Conservation (phyloP, 2,329 filamentous ascomycete species). For the Delphinella strobiligena region DNA sequence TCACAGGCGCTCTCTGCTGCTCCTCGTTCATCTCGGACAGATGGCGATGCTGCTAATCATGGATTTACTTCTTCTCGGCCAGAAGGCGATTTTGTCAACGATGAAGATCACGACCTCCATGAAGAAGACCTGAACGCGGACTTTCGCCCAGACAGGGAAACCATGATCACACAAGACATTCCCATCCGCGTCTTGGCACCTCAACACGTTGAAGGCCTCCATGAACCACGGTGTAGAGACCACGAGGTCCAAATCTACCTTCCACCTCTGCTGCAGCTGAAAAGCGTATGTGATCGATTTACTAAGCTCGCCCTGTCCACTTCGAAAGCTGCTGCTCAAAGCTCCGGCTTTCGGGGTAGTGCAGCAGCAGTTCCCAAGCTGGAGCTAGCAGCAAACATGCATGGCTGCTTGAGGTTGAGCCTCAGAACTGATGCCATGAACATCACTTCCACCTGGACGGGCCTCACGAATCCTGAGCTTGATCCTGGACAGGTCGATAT, state of each 20-base stretch:
- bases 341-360: constrained; percentile 21
- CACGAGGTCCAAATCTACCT: constrained; percentile 90
- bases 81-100: constrained; percentile 2
- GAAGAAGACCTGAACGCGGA: constrained; percentile 15
- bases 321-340: constrained; percentile 18
- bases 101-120: constrained; percentile 11
- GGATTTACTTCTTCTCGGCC: background rate
- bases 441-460: constrained; percentile 77
- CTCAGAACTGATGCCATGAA: constrained; percentile 74
- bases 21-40: background rate
- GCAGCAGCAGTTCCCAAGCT: constrained; percentile 46
- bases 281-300: constrained; percentile 89
- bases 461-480: constrained; percentile 74
- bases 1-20: constrained; percentile 16
- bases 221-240: constrained; percentile 81
- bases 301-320: constrained; percentile 59
- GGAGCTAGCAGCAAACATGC: constrained; percentile 87
- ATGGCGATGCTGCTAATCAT: background rate
- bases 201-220: constrained; percentile 76
- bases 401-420: constrained; percentile 68
- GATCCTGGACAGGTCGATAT: constrained; percentile 65
- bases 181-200: constrained; percentile 84
- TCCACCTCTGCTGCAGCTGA: constrained; percentile 75
- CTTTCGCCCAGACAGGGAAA: constrained; percentile 60
- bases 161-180: constrained; percentile 87